Evolutionary conservation across 176 grass and related monocot species (phyloP).

Genomic region (Typha latifolia): DNA sequence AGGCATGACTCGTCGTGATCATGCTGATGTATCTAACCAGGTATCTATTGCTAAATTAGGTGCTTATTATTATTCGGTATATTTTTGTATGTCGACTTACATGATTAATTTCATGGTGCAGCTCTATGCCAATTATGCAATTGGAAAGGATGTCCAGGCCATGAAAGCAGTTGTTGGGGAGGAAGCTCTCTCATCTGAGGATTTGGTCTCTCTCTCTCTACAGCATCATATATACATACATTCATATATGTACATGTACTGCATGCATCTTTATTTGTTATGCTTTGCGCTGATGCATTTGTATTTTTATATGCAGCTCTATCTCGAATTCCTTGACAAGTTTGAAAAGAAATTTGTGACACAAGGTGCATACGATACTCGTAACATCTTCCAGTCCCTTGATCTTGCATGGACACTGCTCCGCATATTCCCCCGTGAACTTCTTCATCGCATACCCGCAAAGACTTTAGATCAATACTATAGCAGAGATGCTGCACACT

Average conservation of each 20-base stretch:
- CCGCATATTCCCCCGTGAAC: slow-evolving; percentile 79
- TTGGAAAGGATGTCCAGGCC: slow-evolving; percentile 99
- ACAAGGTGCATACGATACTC: slow-evolving; percentile 79
- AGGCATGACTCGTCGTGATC: slow-evolving; percentile 97
- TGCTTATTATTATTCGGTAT: slow-evolving; percentile 5
- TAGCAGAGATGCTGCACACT: slow-evolving; percentile 61
- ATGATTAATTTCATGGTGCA: slow-evolving; percentile 24
- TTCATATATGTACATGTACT: no score
- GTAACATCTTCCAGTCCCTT: slow-evolving; percentile 96
- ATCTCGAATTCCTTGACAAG: slow-evolving; percentile 94
- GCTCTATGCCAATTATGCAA: slow-evolving; percentile 99
- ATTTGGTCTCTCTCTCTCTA: slow-evolving; percentile 49
- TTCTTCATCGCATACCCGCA: slow-evolving; percentile 74
- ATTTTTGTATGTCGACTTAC: slow-evolving; percentile 3
- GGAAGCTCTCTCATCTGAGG: slow-evolving; percentile 97
- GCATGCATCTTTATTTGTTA: background rate
- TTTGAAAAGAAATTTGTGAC: slow-evolving; percentile 85
- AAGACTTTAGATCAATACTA: slow-evolving; percentile 88
- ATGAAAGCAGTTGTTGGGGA: slow-evolving; percentile 99
- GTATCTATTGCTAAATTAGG: slow-evolving; percentile 21
- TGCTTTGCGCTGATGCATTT: slow-evolving; percentile 1
- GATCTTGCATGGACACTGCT: slow-evolving; percentile 91
- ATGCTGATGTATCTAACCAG: slow-evolving; percentile 98
- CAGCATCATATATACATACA: background rate
- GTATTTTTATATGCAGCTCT: slow-evolving; percentile 48